Evolutionary conservation across 768 basidiomycete species (phyloP), one percentile per base, ranked within the genome.

Genomic region (Lactifluus echinatus): DNA sequence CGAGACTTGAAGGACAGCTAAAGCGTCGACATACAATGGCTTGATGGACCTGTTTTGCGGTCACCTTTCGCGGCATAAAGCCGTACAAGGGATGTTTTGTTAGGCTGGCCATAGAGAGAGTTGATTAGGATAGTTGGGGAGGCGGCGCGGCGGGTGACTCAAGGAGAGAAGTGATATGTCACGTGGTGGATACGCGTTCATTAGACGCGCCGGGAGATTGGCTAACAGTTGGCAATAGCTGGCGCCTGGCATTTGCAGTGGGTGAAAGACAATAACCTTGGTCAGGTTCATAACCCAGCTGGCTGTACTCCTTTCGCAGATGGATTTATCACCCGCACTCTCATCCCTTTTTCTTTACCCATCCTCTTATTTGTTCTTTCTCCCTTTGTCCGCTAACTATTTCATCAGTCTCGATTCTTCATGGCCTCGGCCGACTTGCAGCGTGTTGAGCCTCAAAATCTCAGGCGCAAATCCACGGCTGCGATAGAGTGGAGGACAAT

Each of bases 41-140:
- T 10, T 52, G 57, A 44, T 70, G 67, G 10, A 74, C 75, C 62
- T 78, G 70, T 17, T 69, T 66, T 2, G 71, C 70, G 4, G 67
- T 70, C 11, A 78, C 73, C 46, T 71, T 68, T 14, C 78, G 67
- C 19, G 79, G 72, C 17, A 78, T 66, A 53, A 78, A 69, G 5
- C 79, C 78, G 52, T 75, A 70, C 24, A 79, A 62, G 0, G 78
- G 77, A 37, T 73, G 59, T 48, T 57, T 63, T 3, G 28, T 24
- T 6, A 50, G 0, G 10, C 39, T 26, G 8, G 57, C 43, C 56
- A 54, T 59, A 2, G 26, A 15, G n/a, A 42, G n/a, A 37, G 28
- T 19, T 21, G 28, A 43, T 28, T 40, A 24, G 28, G 21, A 4
- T 14, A 23, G 33, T 23, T 6, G 43, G 2, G 39, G 24, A 11